phyloP scores from a whole-genome alignment of 768 basidiomycete genomes.

The Boletus fagicola region DNA sequence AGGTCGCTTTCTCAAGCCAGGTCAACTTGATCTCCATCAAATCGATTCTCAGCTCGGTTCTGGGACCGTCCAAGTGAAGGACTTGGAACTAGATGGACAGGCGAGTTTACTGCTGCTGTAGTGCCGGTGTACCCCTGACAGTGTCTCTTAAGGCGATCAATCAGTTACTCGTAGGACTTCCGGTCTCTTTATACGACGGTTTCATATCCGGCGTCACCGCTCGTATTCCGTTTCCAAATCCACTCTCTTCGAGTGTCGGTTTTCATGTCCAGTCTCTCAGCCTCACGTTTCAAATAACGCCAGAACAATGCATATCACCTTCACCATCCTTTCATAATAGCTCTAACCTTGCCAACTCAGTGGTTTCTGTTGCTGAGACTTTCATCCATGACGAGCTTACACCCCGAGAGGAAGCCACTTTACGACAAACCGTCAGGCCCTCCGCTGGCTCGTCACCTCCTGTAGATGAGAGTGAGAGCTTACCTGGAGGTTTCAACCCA shows the following conservation, averaged over 20 bases:
- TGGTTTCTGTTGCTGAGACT: conserved; percentile 79
- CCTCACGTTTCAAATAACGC: conserved; percentile 57
- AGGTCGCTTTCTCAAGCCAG: conserved; percentile 84
- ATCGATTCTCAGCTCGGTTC: conserved; percentile 93
- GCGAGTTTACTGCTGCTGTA: conserved; percentile 43
- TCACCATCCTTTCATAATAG: conserved; percentile 15
- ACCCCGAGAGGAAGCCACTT: conserved; percentile 63
- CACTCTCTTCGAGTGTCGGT: conserved; percentile 69
- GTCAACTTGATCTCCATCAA: conserved; percentile 81
- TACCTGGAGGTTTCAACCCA: conserved; percentile 71
- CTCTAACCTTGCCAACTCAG: conserved; percentile 67
- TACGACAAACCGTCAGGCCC: conserved; percentile 67
- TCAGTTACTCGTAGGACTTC: conserved; percentile 58
- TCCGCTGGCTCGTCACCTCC: conserved; percentile 32
- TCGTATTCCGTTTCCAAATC: conserved; percentile 83
- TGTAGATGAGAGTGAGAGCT: conserved; percentile 39
- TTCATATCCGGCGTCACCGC: conserved; percentile 72
- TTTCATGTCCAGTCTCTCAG: conserved; percentile 67
- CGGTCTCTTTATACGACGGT: conserved; percentile 67
- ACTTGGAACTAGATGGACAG: conserved; percentile 73
- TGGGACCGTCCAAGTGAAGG: conserved; percentile 82
- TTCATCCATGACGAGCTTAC: conserved; percentile 85
- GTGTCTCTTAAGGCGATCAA: conserved; percentile 68
- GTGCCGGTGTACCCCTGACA: conserved; percentile 15
- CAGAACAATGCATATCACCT: conserved; percentile 16